Conservation (phyloP, 192 early-diverging fungal species). For the Coemansia brasiliensis region DNA sequence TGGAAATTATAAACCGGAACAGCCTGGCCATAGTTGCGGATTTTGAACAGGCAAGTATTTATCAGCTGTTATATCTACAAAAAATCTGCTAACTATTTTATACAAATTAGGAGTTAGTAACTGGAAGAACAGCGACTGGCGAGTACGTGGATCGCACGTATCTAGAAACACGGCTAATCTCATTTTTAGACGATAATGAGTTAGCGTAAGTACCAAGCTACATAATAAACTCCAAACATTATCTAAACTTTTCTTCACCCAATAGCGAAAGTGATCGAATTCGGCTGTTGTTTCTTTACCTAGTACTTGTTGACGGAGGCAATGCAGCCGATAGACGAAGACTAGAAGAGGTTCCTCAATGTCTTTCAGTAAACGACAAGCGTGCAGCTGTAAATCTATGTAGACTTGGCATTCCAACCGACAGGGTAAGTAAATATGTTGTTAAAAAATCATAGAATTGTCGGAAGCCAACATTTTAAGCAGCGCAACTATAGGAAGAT, state of each 20-base stretch:
- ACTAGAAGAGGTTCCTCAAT: conserved; percentile 47
- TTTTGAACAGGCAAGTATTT: conserved; percentile 51
- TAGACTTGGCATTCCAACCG: conserved; percentile 35
- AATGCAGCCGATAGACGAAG: conserved; percentile 36
- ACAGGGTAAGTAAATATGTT: conserved; percentile 19
- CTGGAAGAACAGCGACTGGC: conserved; percentile 8
- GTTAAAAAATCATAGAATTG: background rate
- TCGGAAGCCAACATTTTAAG: no score
- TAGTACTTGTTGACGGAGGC: conserved; percentile 37
- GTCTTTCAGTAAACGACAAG: conserved; percentile 42
- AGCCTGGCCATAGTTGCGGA: conserved; percentile 30
- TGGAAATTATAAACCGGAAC: conserved; percentile 30
- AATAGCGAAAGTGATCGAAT: conserved; percentile 42
- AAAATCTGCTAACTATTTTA: background rate
- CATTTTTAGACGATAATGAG: conserved; percentile 30
- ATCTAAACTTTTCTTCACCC: background rate
- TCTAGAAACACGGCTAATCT: conserved; percentile 38
- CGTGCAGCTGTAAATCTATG: conserved; percentile 35
- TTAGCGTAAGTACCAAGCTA: conserved; percentile 29
- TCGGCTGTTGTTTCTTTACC: conserved; percentile 41
- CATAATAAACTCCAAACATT: background rate
- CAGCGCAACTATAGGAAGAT: background rate
- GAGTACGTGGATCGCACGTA: conserved; percentile 15
- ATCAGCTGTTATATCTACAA: background rate
- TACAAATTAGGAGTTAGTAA: conserved; percentile 33